A percentile compares a stretch with the other conserved stretches of the same genome.
Conservation (phyloP, 306 rosid species). For the Amphicarpaea edgeworthii region DNA sequence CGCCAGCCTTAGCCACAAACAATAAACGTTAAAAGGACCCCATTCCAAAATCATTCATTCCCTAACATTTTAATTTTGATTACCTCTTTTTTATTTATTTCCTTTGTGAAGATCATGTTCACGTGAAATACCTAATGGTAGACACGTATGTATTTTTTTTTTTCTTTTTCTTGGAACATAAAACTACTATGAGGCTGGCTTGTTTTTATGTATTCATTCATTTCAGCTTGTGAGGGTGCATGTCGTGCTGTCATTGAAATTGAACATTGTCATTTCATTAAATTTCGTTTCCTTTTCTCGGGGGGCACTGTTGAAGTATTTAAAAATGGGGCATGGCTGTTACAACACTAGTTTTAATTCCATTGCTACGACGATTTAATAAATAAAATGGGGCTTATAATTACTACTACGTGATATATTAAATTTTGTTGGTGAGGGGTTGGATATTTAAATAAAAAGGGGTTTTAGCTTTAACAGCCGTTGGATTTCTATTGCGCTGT, state of each 20-base stretch:
- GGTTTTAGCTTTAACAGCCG: conserved; percentile 65
- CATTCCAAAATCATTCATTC: background rate
- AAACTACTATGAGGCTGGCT: background rate
- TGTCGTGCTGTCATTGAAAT: conserved; percentile 3
- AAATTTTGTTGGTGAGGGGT: conserved; percentile 61
- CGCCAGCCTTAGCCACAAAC: background rate
- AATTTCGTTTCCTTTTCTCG: conserved; percentile 13
- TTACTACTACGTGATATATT: conserved; percentile 37
- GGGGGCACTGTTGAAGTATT: conserved; percentile 53
- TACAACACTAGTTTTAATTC: conserved; percentile 47
- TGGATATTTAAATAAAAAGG: conserved; percentile 44
- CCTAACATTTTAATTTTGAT: background rate
- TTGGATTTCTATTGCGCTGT: conserved; percentile 42
- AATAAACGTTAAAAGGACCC: no score
- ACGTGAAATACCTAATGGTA: background rate
- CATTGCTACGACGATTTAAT: background rate
- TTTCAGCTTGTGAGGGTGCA: background rate
- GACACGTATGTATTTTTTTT: background rate
- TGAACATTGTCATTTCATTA: conserved; percentile 27
- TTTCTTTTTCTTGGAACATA: background rate
- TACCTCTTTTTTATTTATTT: no score
- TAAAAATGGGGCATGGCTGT: conserved; percentile 14
- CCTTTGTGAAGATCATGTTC: background rate
- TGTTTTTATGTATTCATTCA: background rate
- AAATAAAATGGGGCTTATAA: conserved; percentile 20